Conservation (phyloP, 164 flowering plant genomes). For the Chloranthus sessilifolius region DNA sequence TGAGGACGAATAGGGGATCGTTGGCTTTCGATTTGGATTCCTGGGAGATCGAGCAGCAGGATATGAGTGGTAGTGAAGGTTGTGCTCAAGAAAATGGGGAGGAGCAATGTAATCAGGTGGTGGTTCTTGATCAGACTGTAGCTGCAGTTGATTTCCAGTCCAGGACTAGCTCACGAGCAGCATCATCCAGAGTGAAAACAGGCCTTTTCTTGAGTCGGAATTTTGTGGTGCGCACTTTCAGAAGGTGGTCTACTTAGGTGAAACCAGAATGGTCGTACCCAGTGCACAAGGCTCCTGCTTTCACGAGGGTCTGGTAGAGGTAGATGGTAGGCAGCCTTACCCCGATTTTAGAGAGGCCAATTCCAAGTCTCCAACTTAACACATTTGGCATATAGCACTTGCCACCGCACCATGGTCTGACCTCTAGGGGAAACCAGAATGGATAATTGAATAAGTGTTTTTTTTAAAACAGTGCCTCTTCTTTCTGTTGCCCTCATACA, state of each 20-base stretch:
- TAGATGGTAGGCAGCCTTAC: too few species aligned
- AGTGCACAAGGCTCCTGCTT: too few species aligned
- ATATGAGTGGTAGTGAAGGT: constrained; percentile 40
- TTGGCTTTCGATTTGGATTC: constrained; percentile 56
- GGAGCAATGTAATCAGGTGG: too few species aligned
- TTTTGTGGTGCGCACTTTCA: constrained; percentile 40
- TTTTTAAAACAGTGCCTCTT: too few species aligned
- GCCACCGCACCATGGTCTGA: too few species aligned
- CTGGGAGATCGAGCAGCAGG: constrained; percentile 31
- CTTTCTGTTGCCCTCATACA: too few species aligned
- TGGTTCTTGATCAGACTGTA: constrained; percentile 3
- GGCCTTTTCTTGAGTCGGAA: constrained; percentile 37
- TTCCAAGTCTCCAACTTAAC: too few species aligned
- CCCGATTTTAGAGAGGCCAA: constrained; percentile 19
- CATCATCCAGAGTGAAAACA: constrained; percentile 28
- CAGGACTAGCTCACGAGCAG: constrained; percentile 22
- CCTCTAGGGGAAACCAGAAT: too few species aligned
- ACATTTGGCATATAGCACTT: too few species aligned
- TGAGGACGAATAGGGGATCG: constrained; percentile 40
- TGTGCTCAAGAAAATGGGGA: constrained; percentile 37
- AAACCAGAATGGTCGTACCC: too few species aligned
- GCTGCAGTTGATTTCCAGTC: constrained; percentile 22
- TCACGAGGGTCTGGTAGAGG: too few species aligned
- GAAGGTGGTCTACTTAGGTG: constrained; percentile 58
- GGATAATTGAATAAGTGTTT: too few species aligned